Conservation (phyloP, 2,329 filamentous ascomycete species). For the Aspergillus brunneoviolaceus region DNA sequence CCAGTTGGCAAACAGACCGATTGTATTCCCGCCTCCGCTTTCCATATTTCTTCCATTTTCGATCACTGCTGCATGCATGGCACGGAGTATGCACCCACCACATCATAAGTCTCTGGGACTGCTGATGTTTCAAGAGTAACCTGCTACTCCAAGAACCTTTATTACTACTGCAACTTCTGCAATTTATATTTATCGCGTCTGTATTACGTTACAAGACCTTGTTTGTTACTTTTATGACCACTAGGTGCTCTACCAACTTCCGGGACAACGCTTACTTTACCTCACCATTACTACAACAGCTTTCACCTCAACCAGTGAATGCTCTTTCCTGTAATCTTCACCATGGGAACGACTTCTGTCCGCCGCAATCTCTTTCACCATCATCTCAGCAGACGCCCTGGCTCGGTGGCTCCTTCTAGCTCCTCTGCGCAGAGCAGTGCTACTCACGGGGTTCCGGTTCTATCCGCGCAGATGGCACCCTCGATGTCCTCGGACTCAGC, state of each 20-base stretch:
- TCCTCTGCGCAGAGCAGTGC: conserved; percentile 14
- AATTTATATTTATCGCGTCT: no score
- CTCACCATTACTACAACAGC: background rate
- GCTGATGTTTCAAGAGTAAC: no score
- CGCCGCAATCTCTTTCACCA: conserved; percentile 48
- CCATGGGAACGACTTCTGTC: conserved; percentile 37
- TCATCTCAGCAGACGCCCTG: conserved; percentile 45
- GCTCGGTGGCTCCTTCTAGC: conserved; percentile 30
- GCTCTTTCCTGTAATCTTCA: background rate
- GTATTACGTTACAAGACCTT: no score
- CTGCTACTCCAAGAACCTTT: background rate
- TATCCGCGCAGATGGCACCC: conserved; percentile 26
- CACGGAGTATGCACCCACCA: no score
- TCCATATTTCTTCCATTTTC: no score
- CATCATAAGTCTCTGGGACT: no score
- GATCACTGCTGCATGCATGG: no score
- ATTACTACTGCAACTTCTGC: background rate
- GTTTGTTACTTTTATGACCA: background rate
- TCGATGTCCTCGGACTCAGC: conserved; percentile 23
- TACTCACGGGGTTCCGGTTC: conserved; percentile 21
- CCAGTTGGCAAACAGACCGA: no score
- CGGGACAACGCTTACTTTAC: background rate
- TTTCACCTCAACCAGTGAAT: background rate
- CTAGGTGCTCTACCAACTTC: background rate
- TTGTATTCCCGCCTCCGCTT: no score